Percentiles rank a stretch among this genome's conserved stretches.
Evolutionary conservation across 306 rosid species (phyloP).

Genomic region (Quillaja saponaria): DNA sequence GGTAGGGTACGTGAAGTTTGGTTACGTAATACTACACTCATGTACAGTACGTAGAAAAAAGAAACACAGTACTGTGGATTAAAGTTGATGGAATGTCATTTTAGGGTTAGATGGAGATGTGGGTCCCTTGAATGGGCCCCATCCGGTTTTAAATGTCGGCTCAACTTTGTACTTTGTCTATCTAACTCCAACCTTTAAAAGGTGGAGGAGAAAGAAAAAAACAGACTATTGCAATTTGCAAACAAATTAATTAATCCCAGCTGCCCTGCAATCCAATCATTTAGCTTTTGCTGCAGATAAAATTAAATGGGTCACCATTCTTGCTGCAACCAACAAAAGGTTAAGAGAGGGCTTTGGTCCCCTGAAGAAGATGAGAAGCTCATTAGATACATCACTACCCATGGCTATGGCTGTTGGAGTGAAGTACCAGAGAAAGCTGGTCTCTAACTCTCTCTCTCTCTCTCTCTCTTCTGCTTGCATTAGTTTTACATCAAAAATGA

Average conservation of each 20-base stretch:
- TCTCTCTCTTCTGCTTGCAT: too few species aligned
- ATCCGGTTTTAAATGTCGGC: constrained; percentile 62
- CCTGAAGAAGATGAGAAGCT: constrained; percentile 99
- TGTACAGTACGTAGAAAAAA: constrained; percentile 89
- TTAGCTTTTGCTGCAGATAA: too few species aligned
- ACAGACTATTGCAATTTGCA: constrained; percentile 26
- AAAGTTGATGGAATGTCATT: constrained; percentile 74
- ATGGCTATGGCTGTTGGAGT: constrained; percentile 99
- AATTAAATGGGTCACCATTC: constrained; percentile 89
- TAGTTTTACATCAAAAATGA: too few species aligned
- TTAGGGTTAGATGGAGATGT: constrained; percentile 77
- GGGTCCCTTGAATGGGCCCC: constrained; percentile 60
- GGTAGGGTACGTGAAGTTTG: constrained; percentile 42
- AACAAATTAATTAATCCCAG: constrained; percentile 23
- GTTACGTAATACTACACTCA: constrained; percentile 57
- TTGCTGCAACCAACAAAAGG: constrained; percentile 98
- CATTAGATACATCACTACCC: constrained; percentile 80
- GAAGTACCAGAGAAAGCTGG: constrained; percentile 99
- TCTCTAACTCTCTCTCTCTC: constrained; percentile 20
- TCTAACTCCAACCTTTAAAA: constrained; percentile 40
- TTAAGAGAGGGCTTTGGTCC: constrained; percentile 98
- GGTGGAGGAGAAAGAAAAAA: constrained; percentile 23
- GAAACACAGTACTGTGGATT: constrained; percentile 23
- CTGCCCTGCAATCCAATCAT: too few species aligned
- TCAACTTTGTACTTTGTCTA: constrained; percentile 32